Percentiles rank a stretch among this genome's conserved stretches.
These are phyloP conservation scores for Ceriops tagal DNA, from an alignment of 345 rosid genomes.

Conservation along the genomic window DNA sequence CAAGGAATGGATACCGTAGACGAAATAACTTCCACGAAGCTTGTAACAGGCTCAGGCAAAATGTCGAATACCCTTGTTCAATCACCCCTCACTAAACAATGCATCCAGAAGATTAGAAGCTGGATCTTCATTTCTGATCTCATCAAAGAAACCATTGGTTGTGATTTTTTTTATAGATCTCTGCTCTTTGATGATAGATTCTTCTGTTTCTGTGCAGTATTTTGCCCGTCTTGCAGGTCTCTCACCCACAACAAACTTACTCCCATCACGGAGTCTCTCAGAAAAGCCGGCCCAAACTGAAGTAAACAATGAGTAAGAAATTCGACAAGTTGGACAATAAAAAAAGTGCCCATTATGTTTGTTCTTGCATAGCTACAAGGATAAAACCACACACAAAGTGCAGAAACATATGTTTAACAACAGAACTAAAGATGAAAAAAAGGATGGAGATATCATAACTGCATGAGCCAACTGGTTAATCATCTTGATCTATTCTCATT, in stretches of 20 bases:
- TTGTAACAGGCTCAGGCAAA: neutral
- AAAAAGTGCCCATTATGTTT: neutral
- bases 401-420: too few relatives aligned
- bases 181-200: slow-evolving; percentile 59
- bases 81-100: slow-evolving; percentile 49
- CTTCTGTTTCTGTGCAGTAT: slow-evolving; percentile 60
- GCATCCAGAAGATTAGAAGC: slow-evolving; percentile 53
- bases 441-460: too few relatives aligned
- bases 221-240: slow-evolving; percentile 54
- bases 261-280: slow-evolving; percentile 74
- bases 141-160: slow-evolving; percentile 61
- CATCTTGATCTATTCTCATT: too few relatives aligned
- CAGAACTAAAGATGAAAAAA: too few relatives aligned
- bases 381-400: too few relatives aligned
- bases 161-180: slow-evolving; percentile 58
- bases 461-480: too few relatives aligned
- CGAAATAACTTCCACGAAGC: slow-evolving; percentile 4
- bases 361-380: neutral
- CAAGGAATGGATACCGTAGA: neutral
- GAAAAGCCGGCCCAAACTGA: slow-evolving; percentile 98
- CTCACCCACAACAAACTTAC: slow-evolving; percentile 82
- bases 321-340: neutral
- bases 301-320: slow-evolving; percentile 2
- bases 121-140: slow-evolving; percentile 36
- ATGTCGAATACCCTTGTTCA: neutral